Percentiles rank a stretch among this genome's conserved stretches.
These are phyloP conservation scores for Cucurbita moschata DNA, from an alignment of 306 rosid species.

Conservation along the genomic window DNA sequence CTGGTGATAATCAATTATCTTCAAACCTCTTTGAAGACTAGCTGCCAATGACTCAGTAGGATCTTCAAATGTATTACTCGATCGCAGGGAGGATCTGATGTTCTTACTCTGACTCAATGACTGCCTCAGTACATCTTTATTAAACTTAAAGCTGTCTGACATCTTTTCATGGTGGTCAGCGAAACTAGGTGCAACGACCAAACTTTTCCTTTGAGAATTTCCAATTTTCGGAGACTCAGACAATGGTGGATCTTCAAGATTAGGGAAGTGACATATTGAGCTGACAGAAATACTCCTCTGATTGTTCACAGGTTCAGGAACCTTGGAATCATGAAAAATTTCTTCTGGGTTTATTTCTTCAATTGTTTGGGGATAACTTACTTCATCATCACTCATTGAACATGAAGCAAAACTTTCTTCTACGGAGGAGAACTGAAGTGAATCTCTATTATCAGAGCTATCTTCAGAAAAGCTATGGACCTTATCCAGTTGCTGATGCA, in stretches of 20 bases:
- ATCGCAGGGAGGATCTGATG: constrained; percentile 37
- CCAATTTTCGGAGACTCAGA: constrained; percentile 88
- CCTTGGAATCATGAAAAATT: constrained; percentile 20
- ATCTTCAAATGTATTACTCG: constrained; percentile 50
- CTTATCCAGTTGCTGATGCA: constrained; percentile 52
- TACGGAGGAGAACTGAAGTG: constrained; percentile 33
- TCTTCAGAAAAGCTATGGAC: constrained; percentile 42
- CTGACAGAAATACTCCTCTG: constrained; percentile 57
- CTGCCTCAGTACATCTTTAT: constrained; percentile 34
- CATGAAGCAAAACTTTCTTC: constrained; percentile 40
- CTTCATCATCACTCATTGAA: constrained; percentile 28
- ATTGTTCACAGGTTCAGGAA: constrained; percentile 22
- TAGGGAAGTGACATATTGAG: constrained; percentile 33
- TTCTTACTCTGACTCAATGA: constrained; percentile 34
- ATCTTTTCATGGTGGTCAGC: constrained; percentile 30
- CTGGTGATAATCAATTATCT: constrained; percentile 80
- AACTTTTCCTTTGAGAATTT: constrained; percentile 52
- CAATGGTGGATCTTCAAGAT: constrained; percentile 56
- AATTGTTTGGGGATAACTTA: constrained; percentile 25
- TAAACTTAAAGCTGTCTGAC: constrained; percentile 33
- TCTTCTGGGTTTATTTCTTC: constrained; percentile 30
- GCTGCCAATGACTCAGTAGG: constrained; percentile 84
- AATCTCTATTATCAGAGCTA: constrained; percentile 27
- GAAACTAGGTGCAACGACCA: constrained; percentile 42
- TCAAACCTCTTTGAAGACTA: constrained; percentile 87